Percentiles rank a stretch among this genome's conserved stretches.
phyloP scores from a whole-genome alignment of 1,139 yeast species.

The Citeromyces hawaiiensis region DNA sequence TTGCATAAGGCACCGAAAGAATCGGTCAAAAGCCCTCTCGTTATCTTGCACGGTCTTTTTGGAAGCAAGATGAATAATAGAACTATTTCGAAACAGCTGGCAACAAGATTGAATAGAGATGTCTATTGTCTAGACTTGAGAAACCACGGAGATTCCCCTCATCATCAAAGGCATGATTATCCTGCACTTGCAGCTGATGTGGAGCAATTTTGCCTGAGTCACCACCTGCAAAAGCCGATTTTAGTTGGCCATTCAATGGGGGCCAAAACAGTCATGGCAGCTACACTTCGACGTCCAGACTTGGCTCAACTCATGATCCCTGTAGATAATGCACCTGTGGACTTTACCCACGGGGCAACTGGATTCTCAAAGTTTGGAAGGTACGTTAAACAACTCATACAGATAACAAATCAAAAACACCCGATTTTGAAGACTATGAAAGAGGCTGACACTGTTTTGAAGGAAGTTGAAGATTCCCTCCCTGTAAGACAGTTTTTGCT shows the following conservation, averaged over 20 bases:
- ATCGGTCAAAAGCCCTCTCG: conserved; percentile 30
- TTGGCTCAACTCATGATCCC: conserved; percentile 52
- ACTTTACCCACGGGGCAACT: conserved; percentile 32
- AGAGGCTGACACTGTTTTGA: conserved; percentile 58
- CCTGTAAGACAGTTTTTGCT: conserved; percentile 66
- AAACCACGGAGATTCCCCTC: conserved; percentile 88
- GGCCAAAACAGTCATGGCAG: conserved; percentile 88
- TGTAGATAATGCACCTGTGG: conserved; percentile 79
- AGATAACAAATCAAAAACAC: conserved; percentile 25
- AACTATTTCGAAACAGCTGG: conserved; percentile 34
- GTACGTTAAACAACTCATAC: conserved; percentile 37
- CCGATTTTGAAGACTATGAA: conserved; percentile 15
- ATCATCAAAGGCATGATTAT: conserved; percentile 54
- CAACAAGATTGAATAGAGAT: conserved; percentile 21
- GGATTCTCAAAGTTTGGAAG: conserved; percentile 47
- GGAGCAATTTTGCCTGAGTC: conserved; percentile 35
- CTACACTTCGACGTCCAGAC: conserved; percentile 59
- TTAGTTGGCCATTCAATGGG: conserved; percentile 96
- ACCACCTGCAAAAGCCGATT: conserved; percentile 38
- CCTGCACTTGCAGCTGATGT: conserved; percentile 17
- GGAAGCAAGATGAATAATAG: conserved; percentile 75
- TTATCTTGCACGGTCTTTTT: conserved; percentile 80
- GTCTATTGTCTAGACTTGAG: conserved; percentile 73
- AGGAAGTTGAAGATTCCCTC: conserved; percentile 44
- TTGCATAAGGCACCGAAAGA: conserved; percentile 2